phyloP scores from a whole-genome alignment of 164 flowering plant genomes.

The Pachysandra terminalis region DNA sequence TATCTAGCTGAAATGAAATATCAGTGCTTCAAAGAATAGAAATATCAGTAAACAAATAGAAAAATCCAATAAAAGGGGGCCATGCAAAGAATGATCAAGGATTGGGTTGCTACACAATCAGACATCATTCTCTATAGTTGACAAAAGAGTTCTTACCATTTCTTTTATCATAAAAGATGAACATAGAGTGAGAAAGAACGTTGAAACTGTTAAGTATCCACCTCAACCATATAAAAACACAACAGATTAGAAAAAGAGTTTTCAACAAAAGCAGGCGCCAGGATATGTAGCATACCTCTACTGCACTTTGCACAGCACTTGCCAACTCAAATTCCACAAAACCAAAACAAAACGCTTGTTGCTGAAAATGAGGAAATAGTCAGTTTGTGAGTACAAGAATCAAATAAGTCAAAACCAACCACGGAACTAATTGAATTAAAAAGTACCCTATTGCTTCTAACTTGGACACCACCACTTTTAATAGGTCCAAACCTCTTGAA shows the following conservation, averaged over 20 bases:
- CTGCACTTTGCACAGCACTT: constrained; percentile 54
- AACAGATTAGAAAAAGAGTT: background rate
- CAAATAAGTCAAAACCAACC: background rate
- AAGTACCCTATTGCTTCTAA: constrained; percentile 56
- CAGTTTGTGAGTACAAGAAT: background rate
- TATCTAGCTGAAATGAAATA: background rate
- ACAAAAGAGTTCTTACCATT: background rate
- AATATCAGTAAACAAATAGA: background rate
- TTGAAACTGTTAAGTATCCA: background rate
- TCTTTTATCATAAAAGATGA: background rate
- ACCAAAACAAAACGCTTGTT: constrained; percentile 76
- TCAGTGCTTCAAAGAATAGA: background rate
- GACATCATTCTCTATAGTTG: background rate
- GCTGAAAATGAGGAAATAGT: constrained; percentile 11
- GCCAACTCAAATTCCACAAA: constrained; percentile 80
- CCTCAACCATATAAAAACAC: background rate
- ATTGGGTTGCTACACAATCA: background rate
- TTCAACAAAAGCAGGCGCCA: background rate
- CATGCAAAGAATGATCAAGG: background rate
- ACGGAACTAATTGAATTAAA: background rate
- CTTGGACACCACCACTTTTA: constrained; percentile 63
- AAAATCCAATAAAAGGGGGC: background rate
- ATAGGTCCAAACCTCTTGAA: constrained; percentile 78
- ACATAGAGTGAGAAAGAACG: background rate
- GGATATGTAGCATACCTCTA: constrained; percentile 28